Evolutionary conservation across 2,329 filamentous ascomycete genomes (phyloP).

Genomic region (Colletotrichum costaricense): DNA sequence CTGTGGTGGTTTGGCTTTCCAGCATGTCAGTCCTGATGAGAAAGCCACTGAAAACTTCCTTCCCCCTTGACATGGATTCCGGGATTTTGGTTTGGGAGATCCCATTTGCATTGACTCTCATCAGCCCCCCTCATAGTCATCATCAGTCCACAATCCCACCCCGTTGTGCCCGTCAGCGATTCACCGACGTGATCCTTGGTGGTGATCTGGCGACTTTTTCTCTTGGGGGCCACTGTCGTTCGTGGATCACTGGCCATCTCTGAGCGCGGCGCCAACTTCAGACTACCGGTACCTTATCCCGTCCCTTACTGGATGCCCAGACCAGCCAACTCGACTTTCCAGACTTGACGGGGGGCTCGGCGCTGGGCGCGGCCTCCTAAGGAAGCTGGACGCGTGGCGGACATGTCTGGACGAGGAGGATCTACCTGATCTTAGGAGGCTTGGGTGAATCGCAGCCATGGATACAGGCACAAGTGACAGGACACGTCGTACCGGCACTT

Average conservation of each 20-base stretch:
- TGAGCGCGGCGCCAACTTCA: conserved; percentile 1
- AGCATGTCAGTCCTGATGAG: neutral
- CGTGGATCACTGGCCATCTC: neutral
- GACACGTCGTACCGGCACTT: neutral
- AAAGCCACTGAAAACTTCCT: neutral
- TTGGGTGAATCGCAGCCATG: neutral
- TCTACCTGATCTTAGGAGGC: conserved; percentile 11
- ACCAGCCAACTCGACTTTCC: neutral
- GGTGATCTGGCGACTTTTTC: conserved; percentile 12
- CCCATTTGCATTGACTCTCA: conserved; percentile 21
- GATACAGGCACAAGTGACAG: neutral
- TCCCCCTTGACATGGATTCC: neutral
- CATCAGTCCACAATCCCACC: conserved; percentile 19
- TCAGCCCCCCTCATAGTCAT: neutral
- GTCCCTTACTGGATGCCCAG: neutral
- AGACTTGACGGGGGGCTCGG: neutral
- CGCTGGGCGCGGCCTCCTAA: neutral
- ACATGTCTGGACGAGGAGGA: conserved; percentile 19
- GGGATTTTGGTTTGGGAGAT: neutral
- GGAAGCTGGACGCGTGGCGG: neutral
- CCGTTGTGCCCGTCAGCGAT: conserved; percentile 1
- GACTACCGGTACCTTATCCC: neutral
- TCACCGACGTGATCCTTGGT: conserved; percentile 28
- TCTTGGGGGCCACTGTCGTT: neutral
- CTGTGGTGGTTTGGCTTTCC: neutral